Conservation (phyloP, 2,329 filamentous ascomycete species). For the Apiospora saccharicola region DNA sequence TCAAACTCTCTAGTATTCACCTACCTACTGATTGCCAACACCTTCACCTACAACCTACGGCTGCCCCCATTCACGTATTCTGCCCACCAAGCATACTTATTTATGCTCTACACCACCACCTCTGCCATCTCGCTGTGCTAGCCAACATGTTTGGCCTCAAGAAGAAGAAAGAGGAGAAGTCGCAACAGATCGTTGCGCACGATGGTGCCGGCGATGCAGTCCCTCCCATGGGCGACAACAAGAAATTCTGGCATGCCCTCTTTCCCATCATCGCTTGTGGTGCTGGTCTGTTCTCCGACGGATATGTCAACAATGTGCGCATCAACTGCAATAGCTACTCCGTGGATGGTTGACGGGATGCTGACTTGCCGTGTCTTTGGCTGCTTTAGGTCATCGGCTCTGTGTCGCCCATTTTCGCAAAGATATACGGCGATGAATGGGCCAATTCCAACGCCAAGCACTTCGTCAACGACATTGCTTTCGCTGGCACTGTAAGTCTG, state of each 20-base stretch:
- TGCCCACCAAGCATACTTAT: not conserved
- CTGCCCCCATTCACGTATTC: not conserved
- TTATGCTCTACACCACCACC: not conserved
- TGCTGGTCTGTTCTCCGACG: conserved; percentile 89
- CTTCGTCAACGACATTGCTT: conserved; percentile 83
- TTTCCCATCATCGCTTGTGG: conserved; percentile 86
- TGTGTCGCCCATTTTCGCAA: conserved; percentile 77
- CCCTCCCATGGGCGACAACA: conserved; percentile 35
- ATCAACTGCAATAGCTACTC: not conserved
- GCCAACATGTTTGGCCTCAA: not conserved
- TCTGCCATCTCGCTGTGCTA: not conserved
- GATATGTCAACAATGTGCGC: conserved; percentile 84
- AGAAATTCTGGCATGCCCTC: conserved; percentile 43
- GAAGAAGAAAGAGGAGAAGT: not conserved
- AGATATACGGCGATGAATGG: conserved; percentile 76
- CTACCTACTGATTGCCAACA: not conserved
- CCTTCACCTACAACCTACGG: not conserved
- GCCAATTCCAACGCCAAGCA: conserved; percentile 70
- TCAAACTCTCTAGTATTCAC: conserved; percentile 6
- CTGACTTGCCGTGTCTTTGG: not conserved
- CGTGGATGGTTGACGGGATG: not conserved
- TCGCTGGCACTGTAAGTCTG: conserved; percentile 71
- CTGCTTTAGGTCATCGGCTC: conserved; percentile 77
- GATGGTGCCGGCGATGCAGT: not conserved
- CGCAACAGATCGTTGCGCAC: not conserved